phyloP scores from a whole-genome alignment of 371 early-diverging fungal genomes.

The Mycotypha africana region DNA sequence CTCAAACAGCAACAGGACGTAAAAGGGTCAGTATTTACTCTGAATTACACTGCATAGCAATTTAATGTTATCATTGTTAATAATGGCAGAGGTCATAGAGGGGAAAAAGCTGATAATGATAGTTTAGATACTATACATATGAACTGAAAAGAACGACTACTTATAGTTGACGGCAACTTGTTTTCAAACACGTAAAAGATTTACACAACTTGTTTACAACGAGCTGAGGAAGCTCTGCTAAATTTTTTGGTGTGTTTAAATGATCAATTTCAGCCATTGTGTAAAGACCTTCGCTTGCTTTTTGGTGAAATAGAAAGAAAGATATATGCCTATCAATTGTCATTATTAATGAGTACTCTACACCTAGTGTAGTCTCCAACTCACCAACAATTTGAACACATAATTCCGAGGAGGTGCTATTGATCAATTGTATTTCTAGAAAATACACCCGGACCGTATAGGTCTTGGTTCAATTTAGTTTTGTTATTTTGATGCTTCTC shows the following conservation, averaged over 20 bases:
- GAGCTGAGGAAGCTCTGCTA: slow-evolving; percentile 3
- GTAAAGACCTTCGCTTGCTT: slow-evolving; percentile 3
- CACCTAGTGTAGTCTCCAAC: slow-evolving; percentile 3
- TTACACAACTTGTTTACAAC: slow-evolving; percentile 6
- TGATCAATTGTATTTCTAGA: slow-evolving; percentile 7
- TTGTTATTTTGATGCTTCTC: slow-evolving; percentile 3
- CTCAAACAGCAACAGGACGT: no score
- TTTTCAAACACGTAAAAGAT: slow-evolving; percentile 3
- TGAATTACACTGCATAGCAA: no score
- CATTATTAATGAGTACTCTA: neutral
- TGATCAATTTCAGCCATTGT: slow-evolving; percentile 9
- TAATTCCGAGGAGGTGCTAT: slow-evolving; percentile 4
- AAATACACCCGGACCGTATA: slow-evolving; percentile 3
- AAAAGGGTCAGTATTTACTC: no score
- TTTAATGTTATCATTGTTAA: no score
- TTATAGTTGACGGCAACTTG: slow-evolving; percentile 9
- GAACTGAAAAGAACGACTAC: slow-evolving; percentile 5
- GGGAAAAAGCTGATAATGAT: no score
- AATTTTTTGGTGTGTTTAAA: slow-evolving; percentile 1
- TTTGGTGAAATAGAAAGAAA: slow-evolving; percentile 3
- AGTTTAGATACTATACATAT: no score
- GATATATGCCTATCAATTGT: neutral
- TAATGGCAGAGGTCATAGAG: no score
- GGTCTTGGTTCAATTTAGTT: slow-evolving; percentile 5
- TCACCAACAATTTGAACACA: slow-evolving; percentile 8